A percentile compares a stretch with the other conserved stretches of the same genome.
Conservation (phyloP, 2,329 filamentous ascomycete genomes). For the Fusarium proliferatum region DNA sequence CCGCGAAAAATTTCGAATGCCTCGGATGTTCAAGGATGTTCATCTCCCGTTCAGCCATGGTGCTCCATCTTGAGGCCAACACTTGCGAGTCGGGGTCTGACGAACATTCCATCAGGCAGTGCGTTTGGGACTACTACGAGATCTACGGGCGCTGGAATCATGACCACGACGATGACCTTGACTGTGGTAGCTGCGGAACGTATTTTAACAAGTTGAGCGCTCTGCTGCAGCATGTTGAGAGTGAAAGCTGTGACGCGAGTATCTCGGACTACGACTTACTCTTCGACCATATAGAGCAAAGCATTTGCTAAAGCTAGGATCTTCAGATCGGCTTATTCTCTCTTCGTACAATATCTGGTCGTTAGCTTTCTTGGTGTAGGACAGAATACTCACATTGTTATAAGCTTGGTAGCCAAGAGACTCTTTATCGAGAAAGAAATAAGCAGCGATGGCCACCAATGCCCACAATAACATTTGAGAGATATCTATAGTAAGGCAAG, state of each 20-base stretch:
- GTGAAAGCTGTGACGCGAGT: conserved; percentile 27
- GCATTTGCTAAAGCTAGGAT: neutral
- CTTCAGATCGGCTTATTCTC: no score
- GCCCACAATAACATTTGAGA: no score
- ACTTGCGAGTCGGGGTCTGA: conserved; percentile 27
- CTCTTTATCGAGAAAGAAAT: no score
- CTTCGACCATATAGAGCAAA: fast-evolving
- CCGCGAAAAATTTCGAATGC: conserved; percentile 20
- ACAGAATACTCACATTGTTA: no score
- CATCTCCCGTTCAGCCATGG: conserved; percentile 34
- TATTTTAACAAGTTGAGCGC: conserved; percentile 25
- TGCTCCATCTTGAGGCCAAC: conserved; percentile 42
- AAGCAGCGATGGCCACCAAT: no score
- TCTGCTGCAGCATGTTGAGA: conserved; percentile 42
- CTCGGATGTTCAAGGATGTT: conserved; percentile 32
- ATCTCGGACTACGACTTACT: neutral
- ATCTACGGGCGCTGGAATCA: neutral
- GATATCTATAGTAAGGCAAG: no score
- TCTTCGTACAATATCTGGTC: no score
- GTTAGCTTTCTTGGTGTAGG: no score
- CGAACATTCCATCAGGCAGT: neutral
- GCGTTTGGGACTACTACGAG: conserved; percentile 34
- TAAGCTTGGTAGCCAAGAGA: no score
- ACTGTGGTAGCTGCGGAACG: conserved; percentile 32
- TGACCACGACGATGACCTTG: conserved; percentile 13